These are phyloP conservation scores for Corniculantispora saksenae DNA, from an alignment of 2,329 filamentous ascomycete genomes.

Conservation along the genomic window DNA sequence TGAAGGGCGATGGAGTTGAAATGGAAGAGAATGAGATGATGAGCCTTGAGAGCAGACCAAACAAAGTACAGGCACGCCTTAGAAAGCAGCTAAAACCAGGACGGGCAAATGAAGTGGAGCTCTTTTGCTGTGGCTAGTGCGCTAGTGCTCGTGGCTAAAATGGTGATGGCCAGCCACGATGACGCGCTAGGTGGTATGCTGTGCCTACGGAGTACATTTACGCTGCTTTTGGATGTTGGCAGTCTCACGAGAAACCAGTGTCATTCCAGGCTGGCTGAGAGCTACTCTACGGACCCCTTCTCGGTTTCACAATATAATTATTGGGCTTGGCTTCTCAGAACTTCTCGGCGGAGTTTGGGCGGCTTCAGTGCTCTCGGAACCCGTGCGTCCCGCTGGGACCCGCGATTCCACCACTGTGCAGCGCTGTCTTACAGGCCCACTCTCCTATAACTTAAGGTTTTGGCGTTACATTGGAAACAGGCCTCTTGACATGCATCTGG, in stretches of 20 bases:
- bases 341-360: neutral
- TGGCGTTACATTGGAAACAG: neutral
- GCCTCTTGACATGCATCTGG: neutral
- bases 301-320: no score
- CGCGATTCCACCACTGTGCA: neutral
- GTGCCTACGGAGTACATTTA: neutral
- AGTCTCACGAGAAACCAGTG: neutral
- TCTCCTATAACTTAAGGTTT: neutral
- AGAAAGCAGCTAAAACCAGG: neutral
- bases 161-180: neutral
- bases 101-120: slow-evolving; percentile 10
- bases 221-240: neutral
- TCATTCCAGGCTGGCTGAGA: no score
- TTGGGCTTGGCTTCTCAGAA: no score
- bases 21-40: neutral
- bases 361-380: neutral
- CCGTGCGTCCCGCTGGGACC: neutral
- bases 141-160: no score
- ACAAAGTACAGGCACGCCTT: neutral
- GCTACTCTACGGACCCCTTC: no score
- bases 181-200: neutral
- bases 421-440: neutral
- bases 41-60: neutral
- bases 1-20: neutral
- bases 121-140: neutral